Conservation (phyloP, 495 filamentous ascomycete genomes). For the Penicillium atrosanguineum region DNA sequence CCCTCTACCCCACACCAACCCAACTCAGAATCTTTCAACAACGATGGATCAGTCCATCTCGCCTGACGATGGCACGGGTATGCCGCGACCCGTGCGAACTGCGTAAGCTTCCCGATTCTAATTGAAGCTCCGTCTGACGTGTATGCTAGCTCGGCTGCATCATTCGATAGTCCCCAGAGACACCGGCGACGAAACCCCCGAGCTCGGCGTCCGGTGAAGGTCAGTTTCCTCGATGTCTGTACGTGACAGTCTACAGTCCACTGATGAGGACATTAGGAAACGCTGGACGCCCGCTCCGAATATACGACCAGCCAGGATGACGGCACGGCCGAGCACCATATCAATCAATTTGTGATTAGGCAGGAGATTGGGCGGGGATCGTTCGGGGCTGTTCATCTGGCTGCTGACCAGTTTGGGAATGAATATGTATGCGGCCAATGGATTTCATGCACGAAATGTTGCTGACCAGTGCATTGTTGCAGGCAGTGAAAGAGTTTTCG, state of each 20-base stretch:
- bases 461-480: background rate
- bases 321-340: constrained; percentile 70
- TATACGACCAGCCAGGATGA: constrained; percentile 86
- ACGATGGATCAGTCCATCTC: constrained; percentile 17
- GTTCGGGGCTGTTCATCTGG: constrained; percentile 91
- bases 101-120: constrained; percentile 13
- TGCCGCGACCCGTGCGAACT: constrained; percentile 12
- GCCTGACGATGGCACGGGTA: constrained; percentile 1
- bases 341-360: constrained; percentile 93
- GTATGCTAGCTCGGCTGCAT: constrained; percentile 44
- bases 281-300: constrained; percentile 82
- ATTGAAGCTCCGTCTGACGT: background rate
- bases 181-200: constrained; percentile 75
- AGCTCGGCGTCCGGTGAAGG: constrained; percentile 69
- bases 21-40: background rate
- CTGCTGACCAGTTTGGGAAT: constrained; percentile 82
- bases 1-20: constrained; percentile 25
- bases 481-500: constrained; percentile 97
- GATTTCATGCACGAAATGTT: background rate
- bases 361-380: constrained; percentile 96
- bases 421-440: constrained; percentile 78
- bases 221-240: constrained; percentile 25
- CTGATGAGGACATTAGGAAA: constrained; percentile 62
- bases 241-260: constrained; percentile 15
- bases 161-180: constrained; percentile 65